phyloP scores from a whole-genome alignment of 1,139 yeast species.

The Pichia sp. region DNA sequence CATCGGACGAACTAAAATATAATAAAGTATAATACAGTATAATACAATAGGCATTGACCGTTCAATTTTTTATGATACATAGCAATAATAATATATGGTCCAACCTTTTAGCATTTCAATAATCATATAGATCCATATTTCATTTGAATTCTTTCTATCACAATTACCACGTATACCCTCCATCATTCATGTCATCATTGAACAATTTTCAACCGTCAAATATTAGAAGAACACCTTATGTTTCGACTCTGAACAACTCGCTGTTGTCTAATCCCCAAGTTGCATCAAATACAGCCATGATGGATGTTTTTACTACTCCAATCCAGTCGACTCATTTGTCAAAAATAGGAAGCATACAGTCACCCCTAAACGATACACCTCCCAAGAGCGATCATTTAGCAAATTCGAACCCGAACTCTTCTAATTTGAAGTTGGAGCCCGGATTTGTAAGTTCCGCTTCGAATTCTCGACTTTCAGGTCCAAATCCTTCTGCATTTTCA shows the following conservation, averaged over 20 bases:
- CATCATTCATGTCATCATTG: constrained; percentile 11
- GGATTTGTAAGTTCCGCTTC: constrained; percentile 6
- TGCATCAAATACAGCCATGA: not conserved
- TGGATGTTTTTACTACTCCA: constrained; percentile 5
- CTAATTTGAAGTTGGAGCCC: constrained; percentile 4
- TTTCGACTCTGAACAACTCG: not conserved
- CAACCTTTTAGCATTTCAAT: not conserved
- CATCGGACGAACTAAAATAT: too few species aligned
- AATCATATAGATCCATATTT: not conserved
- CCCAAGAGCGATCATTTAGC: not conserved
- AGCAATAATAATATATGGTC: not conserved
- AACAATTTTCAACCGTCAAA: constrained; percentile 15
- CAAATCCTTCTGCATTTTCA: constrained; percentile 1
- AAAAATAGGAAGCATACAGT: not conserved
- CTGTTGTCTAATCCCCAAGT: not conserved
- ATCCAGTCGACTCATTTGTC: not conserved
- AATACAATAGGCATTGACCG: not conserved
- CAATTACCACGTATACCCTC: not conserved
- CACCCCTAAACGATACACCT: not conserved
- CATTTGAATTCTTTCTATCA: not conserved
- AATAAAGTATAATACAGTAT: not conserved
- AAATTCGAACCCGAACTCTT: not conserved
- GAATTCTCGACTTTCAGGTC: not conserved
- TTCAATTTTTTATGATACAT: too few species aligned
- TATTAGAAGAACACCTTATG: constrained; percentile 13